Evolutionary conservation across 805 yeast species (phyloP), one percentile per base, ranked within the genome.

Genomic region (Vanderwaltozyma verrucispora): DNA sequence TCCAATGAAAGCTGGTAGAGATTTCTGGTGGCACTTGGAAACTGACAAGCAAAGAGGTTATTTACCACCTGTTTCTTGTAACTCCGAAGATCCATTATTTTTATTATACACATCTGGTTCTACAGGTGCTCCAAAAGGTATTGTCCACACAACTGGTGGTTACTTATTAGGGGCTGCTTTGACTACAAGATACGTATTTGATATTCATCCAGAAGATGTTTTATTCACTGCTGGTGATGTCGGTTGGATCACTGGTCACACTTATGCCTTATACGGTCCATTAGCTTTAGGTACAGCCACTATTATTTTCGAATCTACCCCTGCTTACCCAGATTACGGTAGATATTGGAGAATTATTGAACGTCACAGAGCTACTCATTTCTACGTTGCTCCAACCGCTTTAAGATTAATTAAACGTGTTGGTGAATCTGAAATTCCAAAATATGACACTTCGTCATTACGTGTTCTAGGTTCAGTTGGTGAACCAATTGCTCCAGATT

Each of bases 191-290:
- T 89, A 88, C 64, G 87, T 87, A 33, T 89, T 92, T 61, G 97
- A 94, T 61, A 77, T 92, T 34, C 95, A 86, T 57, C 77, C 77
- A 42, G 82, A 80, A 44, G 97, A 92, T 62, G 71, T 82, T 31
- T 64, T 89, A 44, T 89, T 92, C 69, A 89, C 97, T 30, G 97
- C 97, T 28, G 97, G 97, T 57, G 97, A 92, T 60, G 86, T 92
- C 39, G 97, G 98, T 59, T 92, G 98, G 97, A 92, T 92, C 60
- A 92, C 98, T 14, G 97, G 97, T 50, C 98, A 92, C 64, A 83
- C 96, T 9, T 92, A 89, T 59, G 95, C 86, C 31, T 74, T 89
- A 33, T 92, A 92, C 56, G 97, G 97, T 42, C 98, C 98, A 30
- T 74, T 92, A 49, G 65, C 77, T 23, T 61, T 78, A 25, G 98